Percentiles rank a stretch among this genome's conserved stretches.
phyloP scores from a whole-genome alignment of 805 yeast species.

The Spencermartinsiella europaea region DNA sequence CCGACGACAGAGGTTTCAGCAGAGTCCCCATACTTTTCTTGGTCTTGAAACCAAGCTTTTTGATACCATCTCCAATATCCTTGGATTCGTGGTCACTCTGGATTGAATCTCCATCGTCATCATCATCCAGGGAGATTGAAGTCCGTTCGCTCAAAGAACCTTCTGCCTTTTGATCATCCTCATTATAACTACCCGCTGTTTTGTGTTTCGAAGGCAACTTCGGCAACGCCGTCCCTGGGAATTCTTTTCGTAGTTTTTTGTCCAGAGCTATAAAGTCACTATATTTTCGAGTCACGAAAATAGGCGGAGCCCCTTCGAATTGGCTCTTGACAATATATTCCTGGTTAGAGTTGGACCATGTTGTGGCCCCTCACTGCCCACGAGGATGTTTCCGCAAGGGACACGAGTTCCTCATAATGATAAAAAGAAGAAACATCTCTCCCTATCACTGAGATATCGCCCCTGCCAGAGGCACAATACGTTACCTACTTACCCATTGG shows the following conservation, averaged over 20 bases:
- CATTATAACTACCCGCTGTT: slow-evolving; percentile 30
- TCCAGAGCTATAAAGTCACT: slow-evolving; percentile 61
- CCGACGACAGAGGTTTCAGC: background rate
- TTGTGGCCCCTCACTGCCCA: too few relatives aligned
- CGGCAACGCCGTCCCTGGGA: slow-evolving; percentile 67
- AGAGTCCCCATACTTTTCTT: background rate
- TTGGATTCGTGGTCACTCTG: slow-evolving; percentile 19
- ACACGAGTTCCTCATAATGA: too few relatives aligned
- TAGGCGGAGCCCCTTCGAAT: slow-evolving; percentile 29
- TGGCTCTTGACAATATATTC: slow-evolving; percentile 30
- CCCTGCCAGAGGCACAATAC: background rate
- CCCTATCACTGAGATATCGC: too few relatives aligned
- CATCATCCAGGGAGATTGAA: slow-evolving; percentile 2
- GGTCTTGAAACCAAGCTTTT: slow-evolving; percentile 14
- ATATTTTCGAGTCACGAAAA: slow-evolving; percentile 59
- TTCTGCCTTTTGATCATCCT: background rate
- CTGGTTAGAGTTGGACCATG: background rate
- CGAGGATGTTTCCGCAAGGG: too few relatives aligned
- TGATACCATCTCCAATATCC: slow-evolving; percentile 7
- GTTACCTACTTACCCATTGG: slow-evolving; percentile 14
- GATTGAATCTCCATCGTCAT: slow-evolving; percentile 19
- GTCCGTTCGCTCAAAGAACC: background rate
- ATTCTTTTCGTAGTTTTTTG: slow-evolving; percentile 41
- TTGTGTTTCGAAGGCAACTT: slow-evolving; percentile 53
- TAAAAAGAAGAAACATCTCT: too few relatives aligned